Base-by-base conservation (phyloP, 1,284 basidiomycete species). In the Meira miltonrushii region DNA sequence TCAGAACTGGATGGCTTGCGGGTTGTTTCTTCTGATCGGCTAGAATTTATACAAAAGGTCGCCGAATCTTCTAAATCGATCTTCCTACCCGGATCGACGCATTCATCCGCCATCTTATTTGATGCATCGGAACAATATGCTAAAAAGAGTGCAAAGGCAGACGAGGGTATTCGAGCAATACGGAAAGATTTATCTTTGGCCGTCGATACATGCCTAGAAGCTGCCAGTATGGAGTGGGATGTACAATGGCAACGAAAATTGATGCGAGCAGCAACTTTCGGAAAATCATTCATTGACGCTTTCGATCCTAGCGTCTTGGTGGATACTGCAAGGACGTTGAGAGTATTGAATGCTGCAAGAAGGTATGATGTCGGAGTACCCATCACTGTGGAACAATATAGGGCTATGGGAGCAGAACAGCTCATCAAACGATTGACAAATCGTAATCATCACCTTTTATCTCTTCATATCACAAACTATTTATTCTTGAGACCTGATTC, bases 341-440 rank as follows among this genome's bases (percentile, higher is more conserved):
- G 94, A 73, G 92, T 98, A n/a, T 82, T 98, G 47, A 97, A 98
- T 74, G 90, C 92, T 5, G 88, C 94, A 25, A 85, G 92, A 44
- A 88, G 85, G 74, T 92, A 88, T 69, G 89, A 94, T 71, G 87
- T 97, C 50, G 94, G 92, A 0, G 88, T 98, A 50, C 93, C 94
- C 0, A 83, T 97, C 40, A 93, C 92, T 1, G 17, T 41, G 0
- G 21, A 19, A 38, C 10, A 41, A 49, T 40, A 57, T 39, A 1
- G 39, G 17, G 17, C 39, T 17, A 25, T 38, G 8, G 71, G 68
- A 2, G 53, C 65, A 2, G 59, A 63, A 13, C 59, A 88, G 63
- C 85, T 97, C 40, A 85, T 97, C 55, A 82, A 86, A 11, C 87
- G 92, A 1, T 82, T 98, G 11, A 89, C 92, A 3, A 84, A 89